A percentile compares a stretch with the other conserved stretches of the same genome.
These are phyloP conservation scores for Pterocarpus santalinus DNA, from an alignment of 306 rosid species.

Conservation along the genomic window DNA sequence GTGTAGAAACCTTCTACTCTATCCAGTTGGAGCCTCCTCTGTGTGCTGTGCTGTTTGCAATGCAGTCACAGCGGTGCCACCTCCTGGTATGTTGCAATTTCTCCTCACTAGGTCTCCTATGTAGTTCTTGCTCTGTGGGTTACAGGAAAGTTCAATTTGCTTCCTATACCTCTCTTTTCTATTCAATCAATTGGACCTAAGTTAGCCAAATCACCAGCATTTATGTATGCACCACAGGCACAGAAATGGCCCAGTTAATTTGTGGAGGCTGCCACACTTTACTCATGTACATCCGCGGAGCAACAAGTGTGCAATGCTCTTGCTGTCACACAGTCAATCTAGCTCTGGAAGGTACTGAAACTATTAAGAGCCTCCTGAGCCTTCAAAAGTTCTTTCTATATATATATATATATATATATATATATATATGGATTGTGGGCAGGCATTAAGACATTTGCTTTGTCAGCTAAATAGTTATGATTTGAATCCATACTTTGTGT, in stretches of 20 bases:
- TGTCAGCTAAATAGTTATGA: slow-evolving; percentile 30
- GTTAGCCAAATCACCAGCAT: slow-evolving; percentile 25
- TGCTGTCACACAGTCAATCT: slow-evolving; percentile 98
- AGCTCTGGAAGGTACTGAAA: slow-evolving; percentile 86
- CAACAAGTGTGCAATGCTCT: slow-evolving; percentile 97
- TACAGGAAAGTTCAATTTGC: slow-evolving; percentile 26
- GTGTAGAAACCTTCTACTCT: slow-evolving; percentile 87
- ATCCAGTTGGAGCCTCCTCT: slow-evolving; percentile 95
- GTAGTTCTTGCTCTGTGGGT: slow-evolving; percentile 9
- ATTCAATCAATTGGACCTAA: slow-evolving; percentile 14
- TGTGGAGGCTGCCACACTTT: slow-evolving; percentile 98
- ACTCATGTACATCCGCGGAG: slow-evolving; percentile 97
- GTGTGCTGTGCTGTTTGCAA: slow-evolving; percentile 99
- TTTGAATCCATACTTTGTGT: slow-evolving; percentile 37
- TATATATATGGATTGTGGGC: too few relatives aligned
- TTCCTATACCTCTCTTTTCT: not conserved
- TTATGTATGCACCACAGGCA: slow-evolving; percentile 61
- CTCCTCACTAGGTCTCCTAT: not conserved
- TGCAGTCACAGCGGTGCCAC: slow-evolving; percentile 97
- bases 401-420: not conserved
- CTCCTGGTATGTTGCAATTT: slow-evolving; percentile 72
- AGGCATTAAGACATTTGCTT: slow-evolving; percentile 24
- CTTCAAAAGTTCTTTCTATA: slow-evolving; percentile 6
- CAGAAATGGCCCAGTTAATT: slow-evolving; percentile 99
- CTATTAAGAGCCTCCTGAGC: slow-evolving; percentile 21